phyloP scores from a whole-genome alignment of 331 rosid genomes.

The Rhamnella rubrinervis region DNA sequence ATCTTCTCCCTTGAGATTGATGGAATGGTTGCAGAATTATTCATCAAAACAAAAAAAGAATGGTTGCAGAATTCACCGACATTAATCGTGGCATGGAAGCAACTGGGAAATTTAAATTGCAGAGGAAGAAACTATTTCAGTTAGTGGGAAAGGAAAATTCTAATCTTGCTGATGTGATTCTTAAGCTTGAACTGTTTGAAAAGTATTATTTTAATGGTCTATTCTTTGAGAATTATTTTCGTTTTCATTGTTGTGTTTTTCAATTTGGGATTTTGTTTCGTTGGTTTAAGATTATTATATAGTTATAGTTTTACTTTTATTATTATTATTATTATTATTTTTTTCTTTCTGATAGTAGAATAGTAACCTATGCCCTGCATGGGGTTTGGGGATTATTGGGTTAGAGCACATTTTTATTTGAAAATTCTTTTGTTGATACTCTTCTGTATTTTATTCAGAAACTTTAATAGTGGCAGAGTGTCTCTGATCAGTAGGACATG shows the following conservation, averaged over 20 bases:
- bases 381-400: too few relatives aligned
- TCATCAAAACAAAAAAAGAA: too few relatives aligned
- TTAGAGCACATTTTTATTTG: too few relatives aligned
- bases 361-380: too few relatives aligned
- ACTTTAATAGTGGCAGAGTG: conserved; percentile 64
- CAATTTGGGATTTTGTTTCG: neutral
- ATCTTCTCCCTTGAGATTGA: conserved; percentile 58
- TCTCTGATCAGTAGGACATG: too few relatives aligned
- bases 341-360: too few relatives aligned
- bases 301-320: too few relatives aligned
- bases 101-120: conserved; percentile 91
- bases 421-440: too few relatives aligned
- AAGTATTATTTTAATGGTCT: conserved; percentile 48
- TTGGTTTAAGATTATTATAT: too few relatives aligned
- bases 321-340: too few relatives aligned
- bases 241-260: neutral
- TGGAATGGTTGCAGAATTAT: conserved; percentile 98
- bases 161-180: conserved; percentile 95
- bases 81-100: conserved; percentile 97
- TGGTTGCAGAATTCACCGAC: conserved; percentile 97
- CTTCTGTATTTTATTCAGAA: conserved; percentile 32
- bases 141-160: conserved; percentile 98
- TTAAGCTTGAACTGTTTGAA: conserved; percentile 95
- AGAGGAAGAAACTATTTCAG: conserved; percentile 93
- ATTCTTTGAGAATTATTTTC: neutral